Percentiles rank a stretch among this genome's conserved stretches.
phyloP scores from a whole-genome alignment of 2,329 filamentous ascomycete genomes.

The Capronia coronata region DNA sequence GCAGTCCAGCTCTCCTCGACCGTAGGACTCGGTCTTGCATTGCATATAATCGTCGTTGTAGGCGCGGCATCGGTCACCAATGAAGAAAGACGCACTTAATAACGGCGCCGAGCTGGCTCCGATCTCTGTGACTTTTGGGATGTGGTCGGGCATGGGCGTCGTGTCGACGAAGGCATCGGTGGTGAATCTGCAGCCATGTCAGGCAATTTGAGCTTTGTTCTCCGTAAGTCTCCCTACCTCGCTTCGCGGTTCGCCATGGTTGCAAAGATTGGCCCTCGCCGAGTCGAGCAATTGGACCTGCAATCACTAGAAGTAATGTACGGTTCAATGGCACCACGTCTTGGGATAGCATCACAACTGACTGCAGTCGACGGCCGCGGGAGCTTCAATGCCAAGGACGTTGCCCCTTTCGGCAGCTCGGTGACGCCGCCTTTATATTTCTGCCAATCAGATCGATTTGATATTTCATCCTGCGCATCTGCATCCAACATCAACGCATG shows the following conservation, averaged over 20 bases:
- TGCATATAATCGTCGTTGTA: slow-evolving; percentile 99
- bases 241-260: slow-evolving; percentile 25
- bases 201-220: neutral
- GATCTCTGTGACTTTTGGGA: slow-evolving; percentile 89
- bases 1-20: slow-evolving; percentile 87
- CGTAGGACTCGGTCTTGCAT: slow-evolving; percentile 93
- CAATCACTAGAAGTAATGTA: neutral
- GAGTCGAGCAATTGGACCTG: neutral
- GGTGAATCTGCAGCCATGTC: slow-evolving; percentile 66
- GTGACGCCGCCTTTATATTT: slow-evolving; percentile 7
- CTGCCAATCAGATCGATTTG: neutral
- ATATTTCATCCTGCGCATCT: neutral
- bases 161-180: slow-evolving; percentile 90
- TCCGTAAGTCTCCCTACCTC: slow-evolving; percentile 12
- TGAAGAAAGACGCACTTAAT: slow-evolving; percentile 89
- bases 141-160: slow-evolving; percentile 83
- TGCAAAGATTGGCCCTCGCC: slow-evolving; percentile 6
- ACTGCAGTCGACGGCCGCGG: neutral
- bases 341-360: neutral
- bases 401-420: neutral
- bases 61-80: slow-evolving; percentile 84
- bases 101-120: slow-evolving; percentile 89
- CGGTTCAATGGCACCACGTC: neutral
- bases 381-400: slow-evolving; percentile 11
- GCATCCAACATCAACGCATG: too few species aligned